Conservation (phyloP, 2,329 filamentous ascomycete genomes). For the Venturia aucupariae region DNA sequence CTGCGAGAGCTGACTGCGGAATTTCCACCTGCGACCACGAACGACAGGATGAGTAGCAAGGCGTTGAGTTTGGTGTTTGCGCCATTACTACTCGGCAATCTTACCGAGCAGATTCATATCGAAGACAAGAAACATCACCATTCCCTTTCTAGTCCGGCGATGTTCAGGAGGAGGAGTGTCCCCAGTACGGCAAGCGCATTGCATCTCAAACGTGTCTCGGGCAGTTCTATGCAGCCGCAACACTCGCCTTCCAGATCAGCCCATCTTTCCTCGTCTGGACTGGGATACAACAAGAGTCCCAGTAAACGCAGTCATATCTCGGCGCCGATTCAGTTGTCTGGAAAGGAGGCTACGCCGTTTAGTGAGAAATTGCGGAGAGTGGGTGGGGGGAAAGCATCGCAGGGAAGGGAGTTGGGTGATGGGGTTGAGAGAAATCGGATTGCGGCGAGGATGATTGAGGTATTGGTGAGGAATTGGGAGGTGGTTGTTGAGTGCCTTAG, state of each 20-base stretch:
- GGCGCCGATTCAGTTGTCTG: background rate
- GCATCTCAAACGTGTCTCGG: background rate
- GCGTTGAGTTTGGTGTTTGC: slow-evolving; percentile 16
- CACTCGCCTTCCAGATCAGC: background rate
- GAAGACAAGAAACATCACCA: background rate
- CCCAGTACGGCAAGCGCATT: background rate
- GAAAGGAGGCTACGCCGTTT: background rate
- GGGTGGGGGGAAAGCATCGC: background rate
- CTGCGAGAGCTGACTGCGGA: background rate
- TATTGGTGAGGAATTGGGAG: slow-evolving; percentile 10
- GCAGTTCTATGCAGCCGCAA: background rate
- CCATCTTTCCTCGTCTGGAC: background rate
- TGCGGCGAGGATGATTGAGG: background rate
- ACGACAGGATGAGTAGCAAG: slow-evolving; percentile 11
- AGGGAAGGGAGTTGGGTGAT: background rate
- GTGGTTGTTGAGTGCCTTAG: background rate
- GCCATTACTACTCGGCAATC: slow-evolving; percentile 13
- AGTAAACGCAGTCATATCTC: background rate
- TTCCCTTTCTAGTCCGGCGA: background rate
- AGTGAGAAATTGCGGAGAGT: background rate
- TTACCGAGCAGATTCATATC: slow-evolving; percentile 5
- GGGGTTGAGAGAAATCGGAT: slow-evolving; percentile 1
- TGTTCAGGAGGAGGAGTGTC: background rate
- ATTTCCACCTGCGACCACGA: background rate
- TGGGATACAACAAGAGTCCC: background rate